Conservation (phyloP, 2,329 filamentous ascomycete species). For the Tolypocladium tropicale region DNA sequence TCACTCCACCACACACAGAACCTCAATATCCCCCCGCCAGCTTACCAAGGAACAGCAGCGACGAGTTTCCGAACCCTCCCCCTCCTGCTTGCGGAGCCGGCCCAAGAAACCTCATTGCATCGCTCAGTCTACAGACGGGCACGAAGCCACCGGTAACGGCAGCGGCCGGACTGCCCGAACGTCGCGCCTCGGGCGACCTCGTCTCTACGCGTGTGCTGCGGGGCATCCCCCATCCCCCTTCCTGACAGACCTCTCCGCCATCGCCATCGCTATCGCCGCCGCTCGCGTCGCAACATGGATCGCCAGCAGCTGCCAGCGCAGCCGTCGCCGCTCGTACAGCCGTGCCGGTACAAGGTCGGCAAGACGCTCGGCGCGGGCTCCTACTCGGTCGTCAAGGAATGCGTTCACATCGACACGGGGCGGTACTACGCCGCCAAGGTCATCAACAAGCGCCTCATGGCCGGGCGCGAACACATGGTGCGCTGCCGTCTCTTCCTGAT, state of each 20-base stretch:
- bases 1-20: neutral
- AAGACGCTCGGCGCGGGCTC: slow-evolving; percentile 95
- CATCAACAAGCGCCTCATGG: slow-evolving; percentile 98
- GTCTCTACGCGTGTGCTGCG: neutral
- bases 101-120: neutral
- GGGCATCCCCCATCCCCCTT: neutral
- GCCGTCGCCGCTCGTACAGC: slow-evolving; percentile 61
- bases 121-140: neutral
- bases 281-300: neutral
- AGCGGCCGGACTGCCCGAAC: neutral
- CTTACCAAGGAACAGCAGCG: too few relatives aligned
- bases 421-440: slow-evolving; percentile 98
- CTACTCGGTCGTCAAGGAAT: slow-evolving; percentile 98
- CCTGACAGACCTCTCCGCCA: neutral
- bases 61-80: too few relatives aligned
- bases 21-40: neutral
- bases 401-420: slow-evolving; percentile 95
- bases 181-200: neutral
- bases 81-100: too few relatives aligned
- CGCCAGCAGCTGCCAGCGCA: slow-evolving; percentile 6
- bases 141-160: neutral
- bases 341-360: slow-evolving; percentile 96
- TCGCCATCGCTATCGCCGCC: neutral
- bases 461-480: slow-evolving; percentile 96
- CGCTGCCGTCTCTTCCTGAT: slow-evolving; percentile 8